Base-by-base conservation (phyloP, 2,329 filamentous ascomycete species). In the Rhinocladiella similis region DNA sequence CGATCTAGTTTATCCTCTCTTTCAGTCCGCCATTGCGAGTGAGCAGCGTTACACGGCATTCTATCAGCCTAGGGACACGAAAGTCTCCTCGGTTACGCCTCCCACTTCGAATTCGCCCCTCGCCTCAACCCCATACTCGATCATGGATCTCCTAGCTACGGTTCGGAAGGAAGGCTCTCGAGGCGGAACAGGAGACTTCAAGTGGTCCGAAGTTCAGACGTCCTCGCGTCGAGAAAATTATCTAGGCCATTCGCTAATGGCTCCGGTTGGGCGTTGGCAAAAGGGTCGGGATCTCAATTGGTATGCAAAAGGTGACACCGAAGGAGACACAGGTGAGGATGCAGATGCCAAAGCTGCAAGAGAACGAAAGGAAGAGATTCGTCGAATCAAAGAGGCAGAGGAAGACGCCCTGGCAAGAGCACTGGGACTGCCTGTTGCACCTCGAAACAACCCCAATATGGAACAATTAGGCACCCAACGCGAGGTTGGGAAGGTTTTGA, bases 61-160 rank as follows among this genome's bases (percentile, higher is more conserved):
- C 35, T 29, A 19, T 51, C 46, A 51, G 29, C 7, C 16, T 38
- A 16, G n/a, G 20, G 14, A 27, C 43, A 16, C 19, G 43, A 46
- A 25, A 13, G 18, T 27, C 41, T 46, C 42, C 14, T 46, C n/a
- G n/a, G 22, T 22, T 13, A 33, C 33, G 6, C 18, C 29, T 48
- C 54, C 16, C 41, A 50, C 38, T 49, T 38, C 54, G 22, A 47
- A 43, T 49, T 46, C 49, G 16, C 22, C 25, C 33, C 41, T 53
- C 38, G 25, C 53, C 13, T 13, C 16, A 22, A 27, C 39, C 19
- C 47, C 5, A 41, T 29, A 2, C 20, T 10, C 33, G 22, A 74
- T 22, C 54, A 97, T 99, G 94, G 94, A 99, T 81, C 83, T 99
- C 53, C 85, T 97, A 53, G 90, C 92, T 57, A 91, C 89, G 41